Conservation (phyloP, 2,329 filamentous ascomycete genomes). For the Drechmeria coniospora region DNA sequence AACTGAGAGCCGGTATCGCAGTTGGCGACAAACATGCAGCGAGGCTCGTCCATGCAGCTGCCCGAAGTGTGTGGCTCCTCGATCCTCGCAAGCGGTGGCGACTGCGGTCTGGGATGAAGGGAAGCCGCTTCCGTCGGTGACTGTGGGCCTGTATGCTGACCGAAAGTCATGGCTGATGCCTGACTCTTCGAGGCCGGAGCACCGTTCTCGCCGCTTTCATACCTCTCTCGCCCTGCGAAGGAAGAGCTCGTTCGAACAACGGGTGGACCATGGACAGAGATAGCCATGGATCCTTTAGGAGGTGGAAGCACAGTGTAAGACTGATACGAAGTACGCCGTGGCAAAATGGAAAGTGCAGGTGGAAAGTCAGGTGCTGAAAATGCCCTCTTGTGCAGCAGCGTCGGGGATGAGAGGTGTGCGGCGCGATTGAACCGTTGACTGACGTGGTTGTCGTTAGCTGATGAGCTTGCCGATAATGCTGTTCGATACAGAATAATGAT, state of each 20-base stretch:
- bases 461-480: background rate
- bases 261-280: too few species aligned
- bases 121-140: too few species aligned
- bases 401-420: slow-evolving; percentile 6
- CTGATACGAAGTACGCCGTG: slow-evolving; percentile 1
- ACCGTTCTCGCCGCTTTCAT: too few species aligned
- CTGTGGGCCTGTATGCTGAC: too few species aligned
- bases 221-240: too few species aligned
- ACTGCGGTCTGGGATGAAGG: too few species aligned
- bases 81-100: background rate
- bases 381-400: slow-evolving; percentile 30
- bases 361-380: slow-evolving; percentile 33
- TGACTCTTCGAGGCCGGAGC: too few species aligned
- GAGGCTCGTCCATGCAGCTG: slow-evolving; percentile 11
- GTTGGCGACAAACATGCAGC: slow-evolving; percentile 39
- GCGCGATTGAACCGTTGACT: slow-evolving; percentile 3
- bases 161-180: too few species aligned
- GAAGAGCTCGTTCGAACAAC: too few species aligned
- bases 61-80: slow-evolving; percentile 6
- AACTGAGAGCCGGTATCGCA: slow-evolving; percentile 45
- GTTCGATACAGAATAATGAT: background rate
- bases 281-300: slow-evolving; percentile 6
- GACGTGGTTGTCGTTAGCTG: slow-evolving; percentile 5
- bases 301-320: slow-evolving; percentile 7
- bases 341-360: slow-evolving; percentile 5